A percentile compares a stretch with the other conserved stretches of the same genome.
Conservation (phyloP, 1,139 yeast species). For the Trichomonascaceae sp. region DNA sequence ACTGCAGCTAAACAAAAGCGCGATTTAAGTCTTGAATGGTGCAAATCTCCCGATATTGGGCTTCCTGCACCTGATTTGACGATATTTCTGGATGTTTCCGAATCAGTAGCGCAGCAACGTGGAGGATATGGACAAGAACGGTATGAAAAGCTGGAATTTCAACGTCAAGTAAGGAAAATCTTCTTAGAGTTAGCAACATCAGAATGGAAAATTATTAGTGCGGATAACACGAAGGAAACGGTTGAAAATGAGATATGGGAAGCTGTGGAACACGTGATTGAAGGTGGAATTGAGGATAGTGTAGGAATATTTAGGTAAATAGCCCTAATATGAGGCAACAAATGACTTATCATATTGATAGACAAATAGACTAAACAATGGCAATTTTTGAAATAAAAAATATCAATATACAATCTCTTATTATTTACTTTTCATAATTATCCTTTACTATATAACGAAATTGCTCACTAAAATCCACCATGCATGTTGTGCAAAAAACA, state of each 20-base stretch:
- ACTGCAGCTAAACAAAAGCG: conserved; percentile 62
- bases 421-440: not conserved
- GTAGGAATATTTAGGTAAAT: not conserved
- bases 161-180: conserved; percentile 54
- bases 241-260: conserved; percentile 37
- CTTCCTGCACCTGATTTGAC: conserved; percentile 83
- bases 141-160: conserved; percentile 73
- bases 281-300: not conserved
- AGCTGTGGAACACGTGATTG: conserved; percentile 12
- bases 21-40: conserved; percentile 65
- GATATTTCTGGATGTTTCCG: conserved; percentile 60
- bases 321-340: not conserved
- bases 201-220: conserved; percentile 39
- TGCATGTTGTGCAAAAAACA: not conserved
- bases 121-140: conserved; percentile 90
- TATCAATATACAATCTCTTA: not conserved
- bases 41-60: conserved; percentile 73
- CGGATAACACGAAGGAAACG: conserved; percentile 54
- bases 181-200: conserved; percentile 46
- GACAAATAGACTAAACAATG: not conserved
- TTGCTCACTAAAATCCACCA: not conserved
- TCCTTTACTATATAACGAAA: not conserved
- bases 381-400: too few relatives aligned
- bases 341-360: not conserved
- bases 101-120: conserved; percentile 47